phyloP scores from a whole-genome alignment of 169 alveolate genomes.

The Cryptosporidium viatorum region DNA sequence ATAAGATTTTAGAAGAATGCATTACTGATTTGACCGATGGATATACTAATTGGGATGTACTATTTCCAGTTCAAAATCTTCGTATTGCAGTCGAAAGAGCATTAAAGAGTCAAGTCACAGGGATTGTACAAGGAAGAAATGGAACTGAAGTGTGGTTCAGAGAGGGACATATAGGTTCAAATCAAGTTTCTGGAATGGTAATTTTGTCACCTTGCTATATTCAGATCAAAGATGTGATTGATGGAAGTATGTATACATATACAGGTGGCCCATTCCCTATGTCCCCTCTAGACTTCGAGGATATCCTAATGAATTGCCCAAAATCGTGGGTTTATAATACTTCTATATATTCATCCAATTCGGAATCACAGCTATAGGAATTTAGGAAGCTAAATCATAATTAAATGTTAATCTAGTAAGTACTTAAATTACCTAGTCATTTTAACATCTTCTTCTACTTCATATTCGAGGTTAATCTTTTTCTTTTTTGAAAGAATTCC shows the following conservation, averaged over 20 bases:
- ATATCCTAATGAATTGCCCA: constrained; percentile 60
- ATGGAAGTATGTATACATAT: constrained; percentile 74
- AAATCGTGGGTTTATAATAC: constrained; percentile 61
- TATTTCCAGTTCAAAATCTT: constrained; percentile 40
- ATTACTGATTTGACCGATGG: constrained; percentile 71
- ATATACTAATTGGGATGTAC: constrained; percentile 67
- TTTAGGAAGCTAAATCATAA: not conserved
- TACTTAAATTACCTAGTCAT: not conserved
- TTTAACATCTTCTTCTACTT: constrained; percentile 59
- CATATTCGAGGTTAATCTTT: constrained; percentile 74
- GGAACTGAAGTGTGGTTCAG: constrained; percentile 66
- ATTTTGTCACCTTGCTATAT: constrained; percentile 56
- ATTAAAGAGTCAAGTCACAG: constrained; percentile 65
- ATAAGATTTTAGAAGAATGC: constrained; percentile 29
- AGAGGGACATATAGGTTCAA: constrained; percentile 62
- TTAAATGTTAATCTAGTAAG: not conserved
- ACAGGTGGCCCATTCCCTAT: constrained; percentile 67
- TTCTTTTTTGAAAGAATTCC: constrained; percentile 47
- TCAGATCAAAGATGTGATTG: constrained; percentile 72
- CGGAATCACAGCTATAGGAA: not conserved
- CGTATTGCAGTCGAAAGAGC: constrained; percentile 72
- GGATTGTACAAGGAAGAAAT: constrained; percentile 64
- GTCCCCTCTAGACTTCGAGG: constrained; percentile 66
- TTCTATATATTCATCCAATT: constrained; percentile 26
- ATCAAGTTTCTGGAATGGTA: constrained; percentile 71